Conservation (phyloP, 768 basidiomycete species). For the Pleurotus platypus region DNA sequence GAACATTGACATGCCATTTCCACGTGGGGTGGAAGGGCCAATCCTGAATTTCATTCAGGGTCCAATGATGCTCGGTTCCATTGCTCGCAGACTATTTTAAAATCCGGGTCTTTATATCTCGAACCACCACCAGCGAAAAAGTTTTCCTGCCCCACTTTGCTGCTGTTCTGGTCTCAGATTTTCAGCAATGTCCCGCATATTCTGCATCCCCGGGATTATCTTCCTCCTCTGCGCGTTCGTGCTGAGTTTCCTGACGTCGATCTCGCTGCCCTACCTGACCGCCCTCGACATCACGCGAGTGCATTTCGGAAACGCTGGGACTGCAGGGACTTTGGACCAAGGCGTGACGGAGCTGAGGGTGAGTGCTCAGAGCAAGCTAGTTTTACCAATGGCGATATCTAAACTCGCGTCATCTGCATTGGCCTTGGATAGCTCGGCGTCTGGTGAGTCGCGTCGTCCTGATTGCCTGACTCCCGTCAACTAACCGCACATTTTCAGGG, state of each 20-base stretch:
- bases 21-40: too few relatives aligned
- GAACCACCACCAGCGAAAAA: too few relatives aligned
- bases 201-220: slow-evolving; percentile 47
- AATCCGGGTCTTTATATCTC: too few relatives aligned
- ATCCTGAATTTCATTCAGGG: not conserved
- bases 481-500: slow-evolving; percentile 36
- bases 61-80: too few relatives aligned
- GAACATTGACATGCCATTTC: too few relatives aligned
- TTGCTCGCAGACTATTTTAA: too few relatives aligned
- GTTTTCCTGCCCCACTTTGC: too few relatives aligned
- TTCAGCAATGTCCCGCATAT: slow-evolving; percentile 37
- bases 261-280: slow-evolving; percentile 69
- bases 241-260: slow-evolving; percentile 62
- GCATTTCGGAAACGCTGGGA: slow-evolving; percentile 32
- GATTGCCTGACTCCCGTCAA: too few relatives aligned
- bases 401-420: slow-evolving; percentile 6
- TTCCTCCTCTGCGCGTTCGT: slow-evolving; percentile 60
- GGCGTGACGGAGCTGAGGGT: slow-evolving; percentile 51
- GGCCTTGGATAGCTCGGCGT: slow-evolving; percentile 53
- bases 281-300: slow-evolving; percentile 65
- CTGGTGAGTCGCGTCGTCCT: slow-evolving; percentile 41
- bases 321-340: slow-evolving; percentile 18
- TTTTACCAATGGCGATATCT: not conserved
- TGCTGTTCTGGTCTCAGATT: too few relatives aligned
- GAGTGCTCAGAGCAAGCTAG: slow-evolving; percentile 21